Base-by-base conservation (phyloP, 345 rosid genomes). In the Brassica juncea region DNA sequence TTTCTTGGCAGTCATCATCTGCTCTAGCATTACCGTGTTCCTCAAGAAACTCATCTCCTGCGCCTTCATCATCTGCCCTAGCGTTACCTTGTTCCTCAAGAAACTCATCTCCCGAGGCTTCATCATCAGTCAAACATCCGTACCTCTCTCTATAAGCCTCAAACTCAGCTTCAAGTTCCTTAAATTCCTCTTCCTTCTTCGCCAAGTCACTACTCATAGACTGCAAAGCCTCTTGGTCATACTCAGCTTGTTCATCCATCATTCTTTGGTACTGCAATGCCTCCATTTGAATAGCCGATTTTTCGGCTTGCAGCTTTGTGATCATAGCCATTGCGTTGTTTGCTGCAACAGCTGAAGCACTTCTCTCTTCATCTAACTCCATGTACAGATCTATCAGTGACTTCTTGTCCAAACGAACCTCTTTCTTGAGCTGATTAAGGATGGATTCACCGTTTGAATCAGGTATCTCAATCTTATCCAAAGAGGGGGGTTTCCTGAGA, bases 181-280 rank as follows among this genome's bases (percentile, higher is more conserved):
- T 88, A 35, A 92, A 49, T 37, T 88, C 91, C 34, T 86, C 92
- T 57, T 93, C 94, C 62, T 88, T 85, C 78, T 89, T 90, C 2
- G 47, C 60, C 21, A 91, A 85, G 75, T 88, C 74, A 66, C 81
- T 84, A 8, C 73, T 85, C 55, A 87, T 81, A 39, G 87, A 85
- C 77, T 92, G 97, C 55, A 95, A 79, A 8, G 91, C 90, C 82
- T 95, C 98, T 75, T 93, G 87, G 55, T 93, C 98, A 66, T 90
- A 95, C 78, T 93, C 94, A n/a, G 97, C 97, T 81, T 93, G 93
- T 81, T 95, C 98, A 77, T 95, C 98, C 97, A 95, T 92, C 98
- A 95, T 90, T 82, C 99, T 91, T 81, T 91, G 97, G 77, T 95
- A 95, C 85, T 95, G 98, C 66, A 93, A 83, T 1, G 98, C 99